A percentile compares a stretch with the other conserved stretches of the same genome.
Conservation (phyloP, 345 rosid genomes). For the Syzygium grande region DNA sequence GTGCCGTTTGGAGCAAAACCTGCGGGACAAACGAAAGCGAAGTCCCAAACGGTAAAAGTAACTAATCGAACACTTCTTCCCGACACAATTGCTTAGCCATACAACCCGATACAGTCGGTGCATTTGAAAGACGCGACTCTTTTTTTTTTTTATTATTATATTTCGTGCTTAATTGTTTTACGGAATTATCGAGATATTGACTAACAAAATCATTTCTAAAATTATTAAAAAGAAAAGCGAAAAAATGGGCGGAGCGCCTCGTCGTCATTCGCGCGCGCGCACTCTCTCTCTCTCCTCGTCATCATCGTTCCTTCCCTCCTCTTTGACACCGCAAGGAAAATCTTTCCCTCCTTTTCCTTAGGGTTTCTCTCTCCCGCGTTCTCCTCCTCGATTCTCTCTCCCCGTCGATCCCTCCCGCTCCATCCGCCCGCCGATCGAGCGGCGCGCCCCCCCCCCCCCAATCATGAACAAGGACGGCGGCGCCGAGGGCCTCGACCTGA, state of each 20-base stretch:
- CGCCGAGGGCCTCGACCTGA: not conserved
- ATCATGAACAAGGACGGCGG: not conserved
- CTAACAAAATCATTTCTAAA: no score
- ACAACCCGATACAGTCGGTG: not conserved
- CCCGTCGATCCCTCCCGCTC: not conserved
- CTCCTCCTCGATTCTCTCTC: not conserved
- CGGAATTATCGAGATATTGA: not conserved
- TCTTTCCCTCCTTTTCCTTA: not conserved
- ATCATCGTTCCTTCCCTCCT: not conserved
- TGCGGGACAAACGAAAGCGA: slow-evolving; percentile 91
- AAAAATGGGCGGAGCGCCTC: not conserved
- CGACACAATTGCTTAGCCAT: no score
- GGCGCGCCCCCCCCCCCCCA: not conserved
- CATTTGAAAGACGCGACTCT: not conserved
- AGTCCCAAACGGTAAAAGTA: slow-evolving; percentile 81
- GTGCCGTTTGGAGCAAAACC: slow-evolving; percentile 25
- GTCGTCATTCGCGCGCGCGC: not conserved
- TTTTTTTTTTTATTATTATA: no score
- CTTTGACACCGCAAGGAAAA: not conserved
- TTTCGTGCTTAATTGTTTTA: not conserved
- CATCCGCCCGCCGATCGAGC: not conserved
- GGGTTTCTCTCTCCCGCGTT: not conserved
- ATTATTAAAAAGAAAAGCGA: not conserved
- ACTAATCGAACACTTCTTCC: no score
- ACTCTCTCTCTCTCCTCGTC: not conserved